Percentiles rank a stretch among this genome's conserved stretches.
Evolutionary conservation across 2,329 filamentous ascomycete species (phyloP).

Genomic region (Helicocarpus griseus): DNA sequence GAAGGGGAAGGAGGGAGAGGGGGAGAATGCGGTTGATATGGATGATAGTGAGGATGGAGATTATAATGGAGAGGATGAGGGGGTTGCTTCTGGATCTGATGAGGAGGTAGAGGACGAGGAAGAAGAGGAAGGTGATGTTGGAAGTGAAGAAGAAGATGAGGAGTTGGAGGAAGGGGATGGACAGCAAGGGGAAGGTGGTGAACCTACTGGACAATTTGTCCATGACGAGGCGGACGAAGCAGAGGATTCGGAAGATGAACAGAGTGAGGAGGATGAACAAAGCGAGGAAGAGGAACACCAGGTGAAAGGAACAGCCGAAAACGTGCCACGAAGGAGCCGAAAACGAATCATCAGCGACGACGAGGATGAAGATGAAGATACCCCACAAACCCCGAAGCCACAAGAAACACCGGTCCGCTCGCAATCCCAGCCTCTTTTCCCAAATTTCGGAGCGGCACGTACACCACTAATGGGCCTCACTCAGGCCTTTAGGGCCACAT

Average conservation of each 20-base stretch:
- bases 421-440: constrained; percentile 48
- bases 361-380: too few species aligned
- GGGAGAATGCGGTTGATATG: constrained; percentile 38
- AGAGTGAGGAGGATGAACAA: constrained; percentile 15
- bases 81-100: constrained; percentile 15
- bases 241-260: constrained; percentile 16
- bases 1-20: constrained; percentile 50
- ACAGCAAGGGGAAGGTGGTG: constrained; percentile 7
- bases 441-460: constrained; percentile 47
- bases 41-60: constrained; percentile 43
- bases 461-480: constrained; percentile 58
- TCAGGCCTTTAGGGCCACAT: constrained; percentile 83
- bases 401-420: constrained; percentile 23
- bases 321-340: constrained; percentile 43
- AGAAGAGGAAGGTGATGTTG: constrained; percentile 14
- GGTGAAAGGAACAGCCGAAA: constrained; percentile 31
- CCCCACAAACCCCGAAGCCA: constrained; percentile 19
- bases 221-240: constrained; percentile 39
- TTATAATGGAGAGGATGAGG: constrained; percentile 32
- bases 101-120: constrained; percentile 19
- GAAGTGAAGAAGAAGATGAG: constrained; percentile 14
- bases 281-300: constrained; percentile 18
- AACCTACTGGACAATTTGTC: constrained; percentile 14
- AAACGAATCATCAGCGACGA: too few species aligned
- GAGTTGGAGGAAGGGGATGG: constrained; percentile 16